Conservation (phyloP, 2,329 filamentous ascomycete genomes). For the Ceratocystis colombiana region DNA sequence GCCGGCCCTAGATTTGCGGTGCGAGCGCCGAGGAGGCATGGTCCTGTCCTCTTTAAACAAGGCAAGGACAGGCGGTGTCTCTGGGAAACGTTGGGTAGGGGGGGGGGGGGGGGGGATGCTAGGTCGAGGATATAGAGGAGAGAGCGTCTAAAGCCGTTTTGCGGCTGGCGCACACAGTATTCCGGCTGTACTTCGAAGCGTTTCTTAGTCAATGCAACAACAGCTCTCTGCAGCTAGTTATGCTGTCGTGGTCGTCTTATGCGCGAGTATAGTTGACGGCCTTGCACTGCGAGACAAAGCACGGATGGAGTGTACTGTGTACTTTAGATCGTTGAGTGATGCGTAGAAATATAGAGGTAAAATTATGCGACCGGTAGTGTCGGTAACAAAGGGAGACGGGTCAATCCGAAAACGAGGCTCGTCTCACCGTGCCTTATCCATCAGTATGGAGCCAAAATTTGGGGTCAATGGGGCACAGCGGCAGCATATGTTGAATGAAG, state of each 20-base stretch:
- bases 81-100: background rate
- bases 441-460: slow-evolving; percentile 26
- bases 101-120: background rate
- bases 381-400: slow-evolving; percentile 10
- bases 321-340: background rate
- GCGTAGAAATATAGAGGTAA: background rate
- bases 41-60: slow-evolving; percentile 22
- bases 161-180: background rate
- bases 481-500: slow-evolving; percentile 11
- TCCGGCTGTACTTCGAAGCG: background rate
- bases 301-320: too few species aligned
- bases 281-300: too few species aligned
- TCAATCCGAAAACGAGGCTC: slow-evolving; percentile 22
- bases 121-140: background rate
- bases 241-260: background rate
- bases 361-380: background rate
- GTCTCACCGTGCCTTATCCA: slow-evolving; percentile 26
- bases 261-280: too few species aligned
- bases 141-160: background rate
- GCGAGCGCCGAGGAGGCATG: slow-evolving; percentile 56
- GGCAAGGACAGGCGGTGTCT: background rate
- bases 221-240: background rate
- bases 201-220: too few species aligned
- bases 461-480: background rate
- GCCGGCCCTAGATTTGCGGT: slow-evolving; percentile 60